phyloP scores from a whole-genome alignment of 441 rosid genomes.

The Gossypium davidsonii region DNA sequence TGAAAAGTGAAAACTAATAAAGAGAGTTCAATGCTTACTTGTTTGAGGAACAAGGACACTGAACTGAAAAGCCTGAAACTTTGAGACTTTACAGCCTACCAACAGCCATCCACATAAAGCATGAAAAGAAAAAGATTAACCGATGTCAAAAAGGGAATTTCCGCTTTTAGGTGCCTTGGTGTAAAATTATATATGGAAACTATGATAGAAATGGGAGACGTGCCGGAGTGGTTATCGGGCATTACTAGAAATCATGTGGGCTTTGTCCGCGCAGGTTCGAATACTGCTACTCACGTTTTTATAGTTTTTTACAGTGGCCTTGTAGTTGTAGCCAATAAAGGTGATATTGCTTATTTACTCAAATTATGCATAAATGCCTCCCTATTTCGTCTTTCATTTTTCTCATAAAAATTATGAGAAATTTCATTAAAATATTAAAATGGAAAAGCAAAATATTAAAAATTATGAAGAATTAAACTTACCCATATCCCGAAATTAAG shows the following conservation, averaged over 20 bases:
- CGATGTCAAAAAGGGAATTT: not conserved
- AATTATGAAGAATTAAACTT: too few species aligned
- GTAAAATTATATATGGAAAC: not conserved
- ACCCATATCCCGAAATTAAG: too few species aligned
- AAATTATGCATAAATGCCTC: too few species aligned
- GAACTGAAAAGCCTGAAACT: not conserved
- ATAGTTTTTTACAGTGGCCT: too few species aligned
- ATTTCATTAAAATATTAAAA: too few species aligned
- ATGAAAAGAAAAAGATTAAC: not conserved
- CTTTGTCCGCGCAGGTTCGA: slow-evolving; percentile 96
- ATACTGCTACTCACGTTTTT: slow-evolving; percentile 76
- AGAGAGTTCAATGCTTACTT: not conserved
- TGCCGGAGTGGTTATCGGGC: slow-evolving; percentile 79
- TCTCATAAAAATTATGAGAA: too few species aligned
- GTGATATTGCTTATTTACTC: too few species aligned
- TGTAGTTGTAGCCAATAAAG: too few species aligned
- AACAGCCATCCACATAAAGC: not conserved
- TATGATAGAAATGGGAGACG: not conserved
- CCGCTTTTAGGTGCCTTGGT: not conserved
- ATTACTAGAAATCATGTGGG: slow-evolving; percentile 98
- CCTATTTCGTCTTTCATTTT: too few species aligned
- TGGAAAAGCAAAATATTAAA: too few species aligned
- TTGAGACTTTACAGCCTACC: not conserved
- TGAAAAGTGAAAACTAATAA: not conserved
- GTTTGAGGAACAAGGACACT: not conserved